A percentile compares a stretch with the other conserved stretches of the same genome.
Conservation (phyloP, 2,329 filamentous ascomycete species). For the Beauveria sp. region DNA sequence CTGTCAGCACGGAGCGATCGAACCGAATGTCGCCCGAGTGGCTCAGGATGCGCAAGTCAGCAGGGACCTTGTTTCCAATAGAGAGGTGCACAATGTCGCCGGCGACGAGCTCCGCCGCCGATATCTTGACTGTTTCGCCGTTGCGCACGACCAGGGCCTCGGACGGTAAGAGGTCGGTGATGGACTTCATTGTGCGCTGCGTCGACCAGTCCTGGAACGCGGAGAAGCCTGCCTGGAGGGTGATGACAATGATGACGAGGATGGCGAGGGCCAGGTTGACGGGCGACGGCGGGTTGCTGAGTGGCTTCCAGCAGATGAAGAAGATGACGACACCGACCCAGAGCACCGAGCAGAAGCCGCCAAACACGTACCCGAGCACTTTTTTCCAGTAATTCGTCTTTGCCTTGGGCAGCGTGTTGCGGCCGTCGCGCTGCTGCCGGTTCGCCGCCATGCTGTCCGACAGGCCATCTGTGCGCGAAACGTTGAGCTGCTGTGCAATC, state of each 20-base stretch:
- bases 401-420: conserved; percentile 32
- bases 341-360: conserved; percentile 39
- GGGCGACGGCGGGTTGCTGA: conserved; percentile 34
- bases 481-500: conserved; percentile 33
- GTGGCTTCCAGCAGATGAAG: conserved; percentile 40
- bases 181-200: conserved; percentile 38
- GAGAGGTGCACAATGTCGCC: conserved; percentile 39
- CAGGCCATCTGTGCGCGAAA: conserved; percentile 26
- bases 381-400: conserved; percentile 37
- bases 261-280: conserved; percentile 39
- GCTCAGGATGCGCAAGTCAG: conserved; percentile 35
- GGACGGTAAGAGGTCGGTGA: conserved; percentile 36
- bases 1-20: conserved; percentile 34
- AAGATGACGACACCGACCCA: conserved; percentile 41
- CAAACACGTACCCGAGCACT: conserved; percentile 35
- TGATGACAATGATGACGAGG: conserved; percentile 39
- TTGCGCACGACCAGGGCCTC: conserved; percentile 37
- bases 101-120: conserved; percentile 35
- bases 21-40: conserved; percentile 36
- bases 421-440: conserved; percentile 32
- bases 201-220: conserved; percentile 43
- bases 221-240: conserved; percentile 38
- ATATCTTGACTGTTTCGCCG: conserved; percentile 31
- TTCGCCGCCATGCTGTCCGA: conserved; percentile 25
- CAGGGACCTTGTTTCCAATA: conserved; percentile 41